Conservation (phyloP, 1,284 basidiomycete genomes). For the Marasmius sp. region DNA sequence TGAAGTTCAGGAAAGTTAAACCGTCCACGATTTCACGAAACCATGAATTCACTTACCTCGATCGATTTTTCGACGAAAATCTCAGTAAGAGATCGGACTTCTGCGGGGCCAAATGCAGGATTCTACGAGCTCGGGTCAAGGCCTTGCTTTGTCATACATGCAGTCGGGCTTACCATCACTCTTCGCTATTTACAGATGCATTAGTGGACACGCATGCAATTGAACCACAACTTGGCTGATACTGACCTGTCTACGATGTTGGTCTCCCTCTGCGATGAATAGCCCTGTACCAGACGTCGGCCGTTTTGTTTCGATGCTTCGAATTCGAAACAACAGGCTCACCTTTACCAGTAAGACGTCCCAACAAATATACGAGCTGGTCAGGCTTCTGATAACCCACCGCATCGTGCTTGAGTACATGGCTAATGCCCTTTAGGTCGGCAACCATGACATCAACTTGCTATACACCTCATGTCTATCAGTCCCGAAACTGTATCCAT, state of each 20-base stretch:
- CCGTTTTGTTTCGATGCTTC: too few relatives aligned
- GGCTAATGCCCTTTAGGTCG: too few relatives aligned
- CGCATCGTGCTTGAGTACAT: too few relatives aligned
- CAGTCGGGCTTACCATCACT: conserved; percentile 38
- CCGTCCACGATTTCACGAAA: too few relatives aligned
- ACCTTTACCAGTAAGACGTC: too few relatives aligned
- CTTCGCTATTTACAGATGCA: conserved; percentile 28
- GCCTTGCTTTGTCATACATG: background rate
- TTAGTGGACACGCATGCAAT: background rate
- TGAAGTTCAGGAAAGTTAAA: background rate
- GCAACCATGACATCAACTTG: too few relatives aligned
- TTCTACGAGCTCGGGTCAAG: conserved; percentile 35
- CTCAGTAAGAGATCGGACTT: conserved; percentile 53
- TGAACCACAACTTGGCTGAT: background rate
- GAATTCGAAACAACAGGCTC: too few relatives aligned
- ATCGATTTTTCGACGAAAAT: conserved; percentile 55
- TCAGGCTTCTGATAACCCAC: too few relatives aligned
- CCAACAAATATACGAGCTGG: too few relatives aligned
- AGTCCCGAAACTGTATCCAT: too few relatives aligned
- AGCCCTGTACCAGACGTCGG: conserved; percentile 25
- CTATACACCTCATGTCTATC: too few relatives aligned
- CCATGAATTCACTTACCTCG: conserved; percentile 33
- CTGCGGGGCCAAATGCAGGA: conserved; percentile 56
- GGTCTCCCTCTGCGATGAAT: conserved; percentile 35
- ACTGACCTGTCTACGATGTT: conserved; percentile 49